phyloP scores from a whole-genome alignment of 257 asterid species.

The Jacaranda mimosifolia region DNA sequence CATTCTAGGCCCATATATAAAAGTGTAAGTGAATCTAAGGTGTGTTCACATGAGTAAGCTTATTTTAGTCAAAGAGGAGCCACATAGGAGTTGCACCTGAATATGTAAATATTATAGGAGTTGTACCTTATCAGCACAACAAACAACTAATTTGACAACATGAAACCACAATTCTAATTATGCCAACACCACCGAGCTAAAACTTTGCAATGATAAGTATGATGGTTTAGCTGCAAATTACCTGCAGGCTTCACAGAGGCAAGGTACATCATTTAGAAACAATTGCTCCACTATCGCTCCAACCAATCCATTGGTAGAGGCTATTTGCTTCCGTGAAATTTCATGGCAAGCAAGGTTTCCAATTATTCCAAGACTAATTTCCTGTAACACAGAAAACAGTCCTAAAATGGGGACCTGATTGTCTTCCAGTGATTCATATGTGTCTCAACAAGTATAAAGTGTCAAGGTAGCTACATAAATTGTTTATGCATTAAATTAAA shows the following conservation, averaged over 20 bases:
- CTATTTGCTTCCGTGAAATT: conserved; percentile 56
- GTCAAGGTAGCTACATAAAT: conserved; percentile 19
- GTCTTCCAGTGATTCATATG: conserved; percentile 13
- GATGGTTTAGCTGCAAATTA: conserved; percentile 35
- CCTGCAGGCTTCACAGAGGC: conserved; percentile 95
- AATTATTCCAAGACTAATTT: conserved; percentile 89
- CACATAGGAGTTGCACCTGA: too few species aligned
- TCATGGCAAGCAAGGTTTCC: conserved; percentile 98
- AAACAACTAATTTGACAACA: conserved; percentile 1
- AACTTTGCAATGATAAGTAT: not conserved
- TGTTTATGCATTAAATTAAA: conserved; percentile 16
- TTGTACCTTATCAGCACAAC: conserved; percentile 10
- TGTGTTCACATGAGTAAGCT: too few species aligned
- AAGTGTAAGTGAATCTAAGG: too few species aligned
- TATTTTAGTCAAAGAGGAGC: too few species aligned
- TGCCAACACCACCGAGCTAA: conserved; percentile 12
- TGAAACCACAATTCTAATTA: conserved; percentile 10
- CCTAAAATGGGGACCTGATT: conserved; percentile 13
- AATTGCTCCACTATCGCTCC: conserved; percentile 71
- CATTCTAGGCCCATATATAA: too few species aligned
- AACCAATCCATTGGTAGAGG: conserved; percentile 68
- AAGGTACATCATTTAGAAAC: conserved; percentile 75
- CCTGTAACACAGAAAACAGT: conserved; percentile 60
- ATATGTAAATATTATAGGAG: not conserved
- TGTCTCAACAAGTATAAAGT: conserved; percentile 12